These are phyloP conservation scores for Lablab purpureus DNA, from an alignment of 306 rosid genomes.

Conservation along the genomic window DNA sequence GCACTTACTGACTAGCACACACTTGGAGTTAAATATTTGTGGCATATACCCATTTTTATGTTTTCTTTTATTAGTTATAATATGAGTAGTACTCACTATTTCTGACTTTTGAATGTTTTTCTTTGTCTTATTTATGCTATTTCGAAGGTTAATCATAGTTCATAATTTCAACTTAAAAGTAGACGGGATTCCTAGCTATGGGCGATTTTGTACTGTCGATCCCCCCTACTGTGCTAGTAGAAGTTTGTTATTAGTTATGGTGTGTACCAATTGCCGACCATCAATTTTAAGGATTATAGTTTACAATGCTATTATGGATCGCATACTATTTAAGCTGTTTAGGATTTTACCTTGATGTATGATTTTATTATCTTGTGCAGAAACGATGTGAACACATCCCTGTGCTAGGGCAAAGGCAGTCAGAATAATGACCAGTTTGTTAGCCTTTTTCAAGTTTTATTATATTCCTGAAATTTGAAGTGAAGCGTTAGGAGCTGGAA, in stretches of 20 bases:
- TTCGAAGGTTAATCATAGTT: background rate
- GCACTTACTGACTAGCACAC: conserved; percentile 8
- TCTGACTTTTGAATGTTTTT: background rate
- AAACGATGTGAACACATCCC: conserved; percentile 61
- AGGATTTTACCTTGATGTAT: conserved; percentile 9
- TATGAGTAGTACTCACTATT: background rate
- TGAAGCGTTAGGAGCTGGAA: conserved; percentile 54
- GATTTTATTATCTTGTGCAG: conserved; percentile 44
- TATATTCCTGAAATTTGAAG: conserved; percentile 50
- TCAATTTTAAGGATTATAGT: conserved; percentile 8
- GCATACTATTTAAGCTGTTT: background rate
- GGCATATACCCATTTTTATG: background rate
- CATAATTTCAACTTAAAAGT: background rate
- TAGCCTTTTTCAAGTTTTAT: conserved; percentile 46
- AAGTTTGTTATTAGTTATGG: background rate
- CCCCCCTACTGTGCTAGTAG: conserved; percentile 2
- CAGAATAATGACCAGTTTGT: conserved; percentile 51
- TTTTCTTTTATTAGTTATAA: background rate
- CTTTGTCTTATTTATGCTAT: background rate
- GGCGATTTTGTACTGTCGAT: background rate
- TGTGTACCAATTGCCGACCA: background rate
- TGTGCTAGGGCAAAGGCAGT: conserved; percentile 55
- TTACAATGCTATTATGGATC: conserved; percentile 8
- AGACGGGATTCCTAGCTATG: background rate
- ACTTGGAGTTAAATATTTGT: conserved; percentile 7